Conservation (phyloP, 495 filamentous ascomycete species). For the Gamarada debralockiae region DNA sequence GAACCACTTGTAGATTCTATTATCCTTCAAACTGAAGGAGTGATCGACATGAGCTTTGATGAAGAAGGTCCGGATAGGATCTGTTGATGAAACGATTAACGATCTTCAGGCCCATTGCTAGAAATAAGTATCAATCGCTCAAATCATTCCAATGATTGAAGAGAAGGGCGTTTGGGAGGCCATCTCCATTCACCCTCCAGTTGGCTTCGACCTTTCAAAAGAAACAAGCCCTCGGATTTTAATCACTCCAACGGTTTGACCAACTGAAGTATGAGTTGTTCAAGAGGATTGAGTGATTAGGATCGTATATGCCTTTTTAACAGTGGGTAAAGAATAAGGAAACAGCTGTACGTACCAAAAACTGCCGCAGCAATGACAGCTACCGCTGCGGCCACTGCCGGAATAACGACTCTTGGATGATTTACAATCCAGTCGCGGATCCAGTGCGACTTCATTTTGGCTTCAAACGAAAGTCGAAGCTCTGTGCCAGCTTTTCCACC, state of each 20-base stretch:
- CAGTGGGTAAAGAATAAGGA: no score
- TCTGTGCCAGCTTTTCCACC: constrained; percentile 72
- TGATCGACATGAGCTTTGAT: constrained; percentile 80
- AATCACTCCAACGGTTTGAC: no score
- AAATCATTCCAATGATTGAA: no score
- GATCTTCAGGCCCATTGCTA: no score
- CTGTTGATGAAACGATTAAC: constrained; percentile 25
- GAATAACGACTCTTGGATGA: constrained; percentile 87
- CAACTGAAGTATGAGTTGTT: no score
- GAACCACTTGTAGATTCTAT: constrained; percentile 71
- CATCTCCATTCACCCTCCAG: no score
- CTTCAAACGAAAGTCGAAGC: constrained; percentile 78
- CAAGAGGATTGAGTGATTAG: no score
- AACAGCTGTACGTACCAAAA: constrained; percentile 39
- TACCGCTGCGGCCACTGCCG: constrained; percentile 70
- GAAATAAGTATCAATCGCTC: no score
- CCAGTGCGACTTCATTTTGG: constrained; percentile 67
- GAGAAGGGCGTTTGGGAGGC: no score
- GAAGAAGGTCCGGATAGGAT: constrained; percentile 89
- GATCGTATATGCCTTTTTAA: no score
- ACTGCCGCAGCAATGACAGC: constrained; percentile 84
- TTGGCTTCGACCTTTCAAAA: no score
- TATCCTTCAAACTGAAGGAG: constrained; percentile 69
- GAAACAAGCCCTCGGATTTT: no score
- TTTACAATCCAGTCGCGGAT: constrained; percentile 85